Percentiles rank a stretch among this genome's conserved stretches.
Evolutionary conservation across 805 yeast species (phyloP).

Genomic region (Candida berthetii): DNA sequence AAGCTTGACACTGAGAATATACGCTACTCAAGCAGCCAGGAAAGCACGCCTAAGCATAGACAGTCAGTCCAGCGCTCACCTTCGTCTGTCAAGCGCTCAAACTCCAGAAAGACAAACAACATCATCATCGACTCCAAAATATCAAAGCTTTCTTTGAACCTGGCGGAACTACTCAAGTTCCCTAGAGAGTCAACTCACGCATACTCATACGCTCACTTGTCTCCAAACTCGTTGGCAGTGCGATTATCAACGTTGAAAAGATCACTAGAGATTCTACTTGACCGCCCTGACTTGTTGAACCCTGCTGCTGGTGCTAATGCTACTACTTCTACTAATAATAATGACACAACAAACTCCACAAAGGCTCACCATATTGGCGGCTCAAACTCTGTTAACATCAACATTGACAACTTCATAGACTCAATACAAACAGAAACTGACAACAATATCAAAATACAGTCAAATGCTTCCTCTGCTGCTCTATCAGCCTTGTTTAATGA

Average conservation of each 20-base stretch:
- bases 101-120: constrained; percentile 2
- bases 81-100: constrained; percentile 5
- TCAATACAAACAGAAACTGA: constrained; percentile 13
- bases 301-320: constrained; percentile 3
- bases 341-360: neutral
- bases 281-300: constrained; percentile 18
- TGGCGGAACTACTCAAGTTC: constrained; percentile 48
- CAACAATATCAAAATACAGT: constrained; percentile 19
- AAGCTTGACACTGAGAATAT: neutral
- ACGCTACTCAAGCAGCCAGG: constrained; percentile 6
- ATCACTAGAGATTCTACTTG: constrained; percentile 63
- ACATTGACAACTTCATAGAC: constrained; percentile 19
- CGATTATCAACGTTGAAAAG: constrained; percentile 69
- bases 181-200: constrained; percentile 81
- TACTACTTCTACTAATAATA: too few species aligned
- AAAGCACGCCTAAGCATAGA: neutral
- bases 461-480: constrained; percentile 36
- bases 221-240: constrained; percentile 75
- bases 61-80: neutral
- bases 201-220: constrained; percentile 75
- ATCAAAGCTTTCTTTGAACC: constrained; percentile 22
- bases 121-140: constrained; percentile 4
- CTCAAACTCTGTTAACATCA: constrained; percentile 12
- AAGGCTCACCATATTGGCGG: constrained; percentile 1
- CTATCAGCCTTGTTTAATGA: constrained; percentile 25